Base-by-base conservation (phyloP, 2,329 filamentous ascomycete genomes). In the Arachnomyces sp. region DNA sequence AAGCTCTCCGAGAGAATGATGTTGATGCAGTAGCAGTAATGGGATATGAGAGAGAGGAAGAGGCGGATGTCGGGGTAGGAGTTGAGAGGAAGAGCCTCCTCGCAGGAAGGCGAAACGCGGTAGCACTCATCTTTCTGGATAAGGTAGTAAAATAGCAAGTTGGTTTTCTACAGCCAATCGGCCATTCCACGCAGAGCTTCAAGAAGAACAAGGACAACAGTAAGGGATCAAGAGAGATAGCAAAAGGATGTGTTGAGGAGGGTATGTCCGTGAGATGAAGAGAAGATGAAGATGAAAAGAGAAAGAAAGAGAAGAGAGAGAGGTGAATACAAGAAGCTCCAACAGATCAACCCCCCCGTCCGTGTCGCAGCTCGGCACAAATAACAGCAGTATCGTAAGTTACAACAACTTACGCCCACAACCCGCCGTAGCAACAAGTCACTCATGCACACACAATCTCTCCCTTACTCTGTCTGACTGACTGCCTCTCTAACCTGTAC, bases 1-100 rank as follows among this genome's bases (percentile, higher is more conserved):
- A 77, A 21, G 56, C 48, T 42, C 65, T 49, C 32, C 49, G 40
- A 33, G 48, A 29, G 28, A 16, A 34, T 9, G 37, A 14, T 14
- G 43, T 9, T 4, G 42, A 34, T 21, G 43, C 9, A 4, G 15
- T 32, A 32, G 37, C 29, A 29, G 17, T 18, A 25, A 30, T 29
- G 16, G 12, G 14, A 39, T 14, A 39, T 25, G n/a, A 28, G 29
- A 21, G 33, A 28, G 17, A n/a, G 14, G 35, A 31, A 16, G 31
- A 12, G 9, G 12, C n/a, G 9, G 21, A 32, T 15, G 15, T 34
- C 15, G 33, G 9, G 33, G 8, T 17, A 18, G 33, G n/a, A 11
- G 21, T 34, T 7, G n/a, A 13, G 15, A 13, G 31, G 31, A 13
- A 32, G 31, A 32, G n/a, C n/a, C 31, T 13, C 15, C n/a, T 16